Base-by-base conservation (phyloP, 1,284 basidiomycete species). In the Wolfiporia cocos region DNA sequence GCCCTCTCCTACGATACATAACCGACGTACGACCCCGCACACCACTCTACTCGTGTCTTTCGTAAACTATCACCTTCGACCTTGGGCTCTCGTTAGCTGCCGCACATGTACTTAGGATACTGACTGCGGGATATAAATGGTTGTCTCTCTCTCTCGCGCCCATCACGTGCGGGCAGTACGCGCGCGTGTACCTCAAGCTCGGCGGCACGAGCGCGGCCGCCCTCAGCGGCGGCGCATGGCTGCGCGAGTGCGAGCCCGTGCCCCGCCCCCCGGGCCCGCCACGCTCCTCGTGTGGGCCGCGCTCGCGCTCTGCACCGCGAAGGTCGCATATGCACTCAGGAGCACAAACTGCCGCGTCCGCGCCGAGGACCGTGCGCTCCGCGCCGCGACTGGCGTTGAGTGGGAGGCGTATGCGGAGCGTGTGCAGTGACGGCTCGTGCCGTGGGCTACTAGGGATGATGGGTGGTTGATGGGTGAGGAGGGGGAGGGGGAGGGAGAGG, bases 381-480 rank as follows among this genome's bases (percentile, higher is more conserved):
- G 56, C 34, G 70, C 69, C 47, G 48, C 70, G 36, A 79, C 78
- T 46, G 66, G 67, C 20, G 53, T 61, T 21, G 65, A 71, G 49
- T 80, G 77, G 77, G 73, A 77, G n/a, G 55, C 51, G 18, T 80
- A 76, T 49, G 74, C 73, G 22, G 58, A 52, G 18, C 53, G 57
- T 21, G 76, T 77, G 17, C 69, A 56, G 18, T 75, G 66, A 66
- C 71, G 72, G 73, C 73, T 78, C 46, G 54, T 76, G 44, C 76
- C 76, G 14, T 72, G 76, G 32, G 40, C n/a, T n/a, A n/a, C n/a
- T n/a, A n/a, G n/a, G n/a, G n/a, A n/a, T n/a, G n/a, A n/a, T n/a
- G n/a, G n/a, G n/a, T n/a, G n/a, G n/a, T n/a, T n/a, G n/a, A n/a
- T n/a, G n/a, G n/a, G n/a, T n/a, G n/a, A n/a, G n/a, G n/a, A n/a